These are phyloP conservation scores for Globisporangium alternatum DNA, from an alignment of 352 stramenopile species.

Conservation along the genomic window DNA sequence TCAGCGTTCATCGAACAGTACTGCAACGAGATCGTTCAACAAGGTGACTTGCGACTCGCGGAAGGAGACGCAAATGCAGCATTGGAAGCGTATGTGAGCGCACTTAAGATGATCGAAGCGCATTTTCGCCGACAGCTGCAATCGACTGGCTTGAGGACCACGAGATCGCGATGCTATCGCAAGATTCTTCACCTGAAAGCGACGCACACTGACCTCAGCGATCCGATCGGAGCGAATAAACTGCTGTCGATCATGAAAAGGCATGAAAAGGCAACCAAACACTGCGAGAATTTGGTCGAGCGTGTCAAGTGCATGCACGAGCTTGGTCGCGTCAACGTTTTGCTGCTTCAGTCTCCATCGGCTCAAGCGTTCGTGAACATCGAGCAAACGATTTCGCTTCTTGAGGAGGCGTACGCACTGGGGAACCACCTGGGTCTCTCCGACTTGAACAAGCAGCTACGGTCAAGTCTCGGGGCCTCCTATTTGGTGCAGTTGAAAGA, in stretches of 20 bases:
- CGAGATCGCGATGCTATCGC: constrained; percentile 42
- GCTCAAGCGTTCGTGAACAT: constrained; percentile 35
- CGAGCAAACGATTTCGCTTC: constrained; percentile 24
- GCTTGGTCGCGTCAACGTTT: constrained; percentile 38
- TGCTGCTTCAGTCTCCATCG: constrained; percentile 36
- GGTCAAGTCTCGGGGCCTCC: constrained; percentile 37
- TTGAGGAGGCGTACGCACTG: constrained; percentile 44
- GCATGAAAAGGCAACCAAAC: constrained; percentile 38
- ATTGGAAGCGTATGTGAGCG: constrained; percentile 14
- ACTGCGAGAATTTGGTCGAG: constrained; percentile 42
- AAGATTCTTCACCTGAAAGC: constrained; percentile 41
- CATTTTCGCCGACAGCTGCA: not conserved
- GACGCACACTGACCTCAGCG: constrained; percentile 19
- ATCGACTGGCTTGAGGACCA: constrained; percentile 8
- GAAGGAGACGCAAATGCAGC: constrained; percentile 25
- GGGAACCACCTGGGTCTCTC: constrained; percentile 42
- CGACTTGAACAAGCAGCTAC: constrained; percentile 45
- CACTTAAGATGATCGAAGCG: constrained; percentile 11
- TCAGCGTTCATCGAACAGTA: constrained; percentile 34
- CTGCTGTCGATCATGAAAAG: constrained; percentile 42
- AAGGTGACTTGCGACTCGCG: constrained; percentile 28
- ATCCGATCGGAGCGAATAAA: constrained; percentile 26
- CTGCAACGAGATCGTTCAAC: constrained; percentile 46
- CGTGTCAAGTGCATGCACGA: constrained; percentile 44
- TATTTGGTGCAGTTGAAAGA: constrained; percentile 42